Evolutionary conservation across 192 early-diverging fungal species (phyloP).

Genomic region (Linnemannia schmuckeri): DNA sequence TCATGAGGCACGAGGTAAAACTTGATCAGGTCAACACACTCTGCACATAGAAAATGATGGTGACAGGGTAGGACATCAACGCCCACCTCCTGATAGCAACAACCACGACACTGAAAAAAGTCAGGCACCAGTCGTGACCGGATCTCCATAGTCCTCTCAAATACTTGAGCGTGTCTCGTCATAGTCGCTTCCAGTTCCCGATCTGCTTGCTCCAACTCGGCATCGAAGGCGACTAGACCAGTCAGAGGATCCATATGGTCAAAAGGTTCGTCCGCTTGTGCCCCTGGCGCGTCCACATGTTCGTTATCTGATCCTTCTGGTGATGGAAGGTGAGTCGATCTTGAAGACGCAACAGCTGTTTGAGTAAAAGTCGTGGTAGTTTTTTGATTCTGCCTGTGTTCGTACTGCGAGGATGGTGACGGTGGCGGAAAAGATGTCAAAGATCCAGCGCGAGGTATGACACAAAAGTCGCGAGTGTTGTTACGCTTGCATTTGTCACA

Average conservation of each 20-base stretch:
- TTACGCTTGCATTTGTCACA: background rate
- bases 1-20: background rate
- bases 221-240: background rate
- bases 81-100: background rate
- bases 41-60: background rate
- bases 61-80: background rate
- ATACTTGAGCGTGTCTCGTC: background rate
- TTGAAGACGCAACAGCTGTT: background rate
- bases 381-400: background rate
- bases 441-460: background rate
- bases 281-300: background rate
- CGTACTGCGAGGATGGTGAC: background rate
- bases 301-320: background rate
- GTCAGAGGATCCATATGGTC: background rate
- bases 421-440: background rate
- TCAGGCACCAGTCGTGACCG: background rate
- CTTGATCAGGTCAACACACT: background rate
- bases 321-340: background rate
- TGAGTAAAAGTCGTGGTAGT: background rate
- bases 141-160: background rate
- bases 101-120: background rate
- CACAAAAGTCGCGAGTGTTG: background rate
- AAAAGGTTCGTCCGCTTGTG: background rate
- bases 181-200: background rate
- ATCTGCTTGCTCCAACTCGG: background rate